These are phyloP conservation scores for Ophiostoma ulmi DNA, from an alignment of 2,329 filamentous ascomycete genomes.

Conservation along the genomic window DNA sequence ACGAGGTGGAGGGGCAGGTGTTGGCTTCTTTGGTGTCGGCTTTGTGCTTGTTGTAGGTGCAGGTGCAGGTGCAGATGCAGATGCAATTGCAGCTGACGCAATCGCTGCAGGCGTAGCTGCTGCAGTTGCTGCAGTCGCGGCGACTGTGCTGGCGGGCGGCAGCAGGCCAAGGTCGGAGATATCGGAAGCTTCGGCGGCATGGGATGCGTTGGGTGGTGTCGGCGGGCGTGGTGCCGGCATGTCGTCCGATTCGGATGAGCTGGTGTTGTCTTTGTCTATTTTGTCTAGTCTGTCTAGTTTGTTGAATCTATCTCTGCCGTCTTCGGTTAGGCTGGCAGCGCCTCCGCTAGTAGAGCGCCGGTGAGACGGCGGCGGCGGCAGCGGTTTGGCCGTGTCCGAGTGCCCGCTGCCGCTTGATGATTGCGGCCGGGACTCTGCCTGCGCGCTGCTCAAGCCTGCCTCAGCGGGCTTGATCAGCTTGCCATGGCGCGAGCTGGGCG, in stretches of 20 bases:
- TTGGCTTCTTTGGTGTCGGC: conserved; percentile 26
- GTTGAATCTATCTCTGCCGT: conserved; percentile 47
- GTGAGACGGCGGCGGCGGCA: conserved; percentile 50
- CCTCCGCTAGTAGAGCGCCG: conserved; percentile 27
- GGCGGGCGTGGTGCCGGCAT: conserved; percentile 35
- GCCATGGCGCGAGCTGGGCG: conserved; percentile 72
- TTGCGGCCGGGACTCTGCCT: conserved; percentile 32
- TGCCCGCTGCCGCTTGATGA: conserved; percentile 31
- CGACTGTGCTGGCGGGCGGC: conserved; percentile 10
- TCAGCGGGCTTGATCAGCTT: conserved; percentile 57
- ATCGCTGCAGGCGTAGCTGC: not conserved
- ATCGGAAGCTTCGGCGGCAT: conserved; percentile 31
- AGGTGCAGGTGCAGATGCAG: conserved; percentile 32
- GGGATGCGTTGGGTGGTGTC: conserved; percentile 38
- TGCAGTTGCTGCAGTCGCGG: not conserved
- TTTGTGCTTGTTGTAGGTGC: conserved; percentile 27
- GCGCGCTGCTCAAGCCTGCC: conserved; percentile 13
- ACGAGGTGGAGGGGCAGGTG: conserved; percentile 47
- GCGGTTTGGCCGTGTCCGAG: conserved; percentile 57
- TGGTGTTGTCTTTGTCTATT: conserved; percentile 26
- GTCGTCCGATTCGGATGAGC: not conserved
- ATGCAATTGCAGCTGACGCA: not conserved
- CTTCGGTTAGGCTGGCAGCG: conserved; percentile 40
- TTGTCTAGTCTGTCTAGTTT: conserved; percentile 37
- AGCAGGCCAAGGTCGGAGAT: conserved; percentile 15